Evolutionary conservation across 139 green algal species (phyloP), one percentile per base, ranked within the genome.

Genomic region (Ettlia oleoabundans): DNA sequence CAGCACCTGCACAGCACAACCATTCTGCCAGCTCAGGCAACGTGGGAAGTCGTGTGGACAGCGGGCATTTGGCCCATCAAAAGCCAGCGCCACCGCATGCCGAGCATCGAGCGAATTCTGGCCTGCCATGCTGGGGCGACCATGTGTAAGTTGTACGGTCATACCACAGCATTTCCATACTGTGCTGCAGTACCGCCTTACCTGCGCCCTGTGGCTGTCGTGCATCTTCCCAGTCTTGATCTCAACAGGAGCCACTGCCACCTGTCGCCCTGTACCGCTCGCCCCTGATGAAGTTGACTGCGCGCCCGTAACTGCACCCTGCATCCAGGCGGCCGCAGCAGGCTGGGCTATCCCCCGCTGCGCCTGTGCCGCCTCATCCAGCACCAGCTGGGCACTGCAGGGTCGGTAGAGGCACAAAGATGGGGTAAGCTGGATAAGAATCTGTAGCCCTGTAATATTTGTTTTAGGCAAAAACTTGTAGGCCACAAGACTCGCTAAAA

Each of bases 221-320:
- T 93, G 88, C 15, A 88, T 52, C 53, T 91, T 92, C 5, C 96
- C 96, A 26, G 92, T 97, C 89, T 99, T 99, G 87, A 98, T 93
- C 84, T 99, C 96, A 72, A 99, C 92, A 0, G 96, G 96, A n/a
- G 89, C 89, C 65, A 98, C 24, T 51, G 43, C 28, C 35, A 42
- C 69, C 3, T 64, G 42, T 4, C 22, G 32, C 69, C 69, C 42
- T 87, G 41, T 41, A 40, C 24, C 40, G 51, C 41, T 67, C 67
- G 68, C 69, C 58, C 65, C 68, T 79, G 79, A 9, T 79, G 80
- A 28, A 65, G 61, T 6, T 72, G 38, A 24, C 67, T 32, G 69
- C 40, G 9, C n/a, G 51, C 21, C 24, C 30, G 1, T 35, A 22
- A 35, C 63, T 22, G 68, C 61, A 38, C 15, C 51, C 41, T 72